These are phyloP conservation scores for Penicillium pancosmium DNA, from an alignment of 495 filamentous ascomycete species.

Conservation along the genomic window DNA sequence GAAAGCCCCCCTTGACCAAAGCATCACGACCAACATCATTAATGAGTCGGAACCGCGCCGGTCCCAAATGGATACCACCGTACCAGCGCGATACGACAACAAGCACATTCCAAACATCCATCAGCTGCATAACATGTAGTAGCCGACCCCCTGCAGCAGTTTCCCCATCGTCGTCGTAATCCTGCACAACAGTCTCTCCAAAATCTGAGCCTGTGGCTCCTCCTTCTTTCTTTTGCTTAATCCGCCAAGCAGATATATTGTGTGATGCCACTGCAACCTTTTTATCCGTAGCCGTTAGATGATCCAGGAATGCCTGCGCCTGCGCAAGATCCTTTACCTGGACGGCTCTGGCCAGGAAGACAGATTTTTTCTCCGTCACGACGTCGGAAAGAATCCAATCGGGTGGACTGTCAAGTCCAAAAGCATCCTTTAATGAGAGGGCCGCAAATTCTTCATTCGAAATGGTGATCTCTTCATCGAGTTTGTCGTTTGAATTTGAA, in stretches of 20 bases:
- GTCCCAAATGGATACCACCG: conserved; percentile 84
- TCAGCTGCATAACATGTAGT: conserved; percentile 87
- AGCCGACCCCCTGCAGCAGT: conserved; percentile 87
- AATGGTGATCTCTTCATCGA: conserved; percentile 17
- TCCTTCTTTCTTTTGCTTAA: conserved; percentile 46
- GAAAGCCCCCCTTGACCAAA: conserved; percentile 76
- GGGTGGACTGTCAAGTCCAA: conserved; percentile 44
- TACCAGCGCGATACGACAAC: conserved; percentile 98
- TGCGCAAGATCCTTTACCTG: conserved; percentile 66
- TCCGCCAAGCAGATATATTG: conserved; percentile 79
- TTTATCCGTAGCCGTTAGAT: conserved; percentile 79
- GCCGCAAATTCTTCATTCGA: conserved; percentile 25
- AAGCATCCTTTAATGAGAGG: conserved; percentile 36
- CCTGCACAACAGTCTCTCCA: conserved; percentile 68
- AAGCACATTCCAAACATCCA: conserved; percentile 90
- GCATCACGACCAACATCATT: conserved; percentile 84
- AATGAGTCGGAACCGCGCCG: conserved; percentile 86
- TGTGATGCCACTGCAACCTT: conserved; percentile 84
- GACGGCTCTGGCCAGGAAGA: conserved; percentile 79
- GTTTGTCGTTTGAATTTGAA: conserved; percentile 13
- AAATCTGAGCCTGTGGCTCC: conserved; percentile 31
- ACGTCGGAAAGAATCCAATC: conserved; percentile 74
- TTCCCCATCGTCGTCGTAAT: conserved; percentile 96
- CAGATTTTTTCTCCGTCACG: conserved; percentile 80
- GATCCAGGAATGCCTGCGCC: conserved; percentile 67